Percentiles rank a stretch among this genome's conserved stretches.
Conservation (phyloP, 2,329 filamentous ascomycete genomes). For the Chaetomiaceae sp. region DNA sequence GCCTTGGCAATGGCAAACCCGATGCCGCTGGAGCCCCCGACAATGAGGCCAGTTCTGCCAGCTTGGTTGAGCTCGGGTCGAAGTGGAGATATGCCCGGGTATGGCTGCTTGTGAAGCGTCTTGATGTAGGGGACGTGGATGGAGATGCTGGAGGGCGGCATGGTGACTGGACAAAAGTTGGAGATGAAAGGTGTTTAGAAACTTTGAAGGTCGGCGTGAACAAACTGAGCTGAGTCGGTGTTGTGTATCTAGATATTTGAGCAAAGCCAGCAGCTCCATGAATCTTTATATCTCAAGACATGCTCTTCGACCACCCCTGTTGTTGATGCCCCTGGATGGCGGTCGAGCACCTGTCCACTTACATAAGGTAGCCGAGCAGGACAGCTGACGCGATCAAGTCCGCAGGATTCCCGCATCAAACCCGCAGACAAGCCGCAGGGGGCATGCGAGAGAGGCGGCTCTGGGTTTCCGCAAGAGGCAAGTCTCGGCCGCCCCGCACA, state of each 20-base stretch:
- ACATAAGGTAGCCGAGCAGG: too few species aligned
- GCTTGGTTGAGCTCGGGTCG: conserved; percentile 35
- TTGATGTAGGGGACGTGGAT: conserved; percentile 23
- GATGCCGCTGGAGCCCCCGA: conserved; percentile 60
- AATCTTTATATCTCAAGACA: too few species aligned
- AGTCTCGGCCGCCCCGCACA: background rate
- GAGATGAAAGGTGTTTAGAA: too few species aligned
- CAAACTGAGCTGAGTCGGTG: too few species aligned
- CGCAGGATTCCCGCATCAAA: background rate
- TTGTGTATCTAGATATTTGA: too few species aligned
- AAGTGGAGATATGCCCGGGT: conserved; percentile 33
- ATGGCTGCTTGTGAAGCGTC: conserved; percentile 30
- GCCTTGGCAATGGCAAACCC: conserved; percentile 58
- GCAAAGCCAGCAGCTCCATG: too few species aligned
- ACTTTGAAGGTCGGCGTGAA: too few species aligned
- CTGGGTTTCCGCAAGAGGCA: background rate
- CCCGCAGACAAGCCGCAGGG: background rate
- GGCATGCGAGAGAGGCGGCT: background rate
- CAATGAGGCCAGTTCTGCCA: conserved; percentile 55
- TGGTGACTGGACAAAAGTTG: background rate
- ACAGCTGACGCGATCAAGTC: too few species aligned
- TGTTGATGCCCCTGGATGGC: background rate
- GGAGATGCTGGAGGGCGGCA: conserved; percentile 25
- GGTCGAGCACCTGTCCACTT: too few species aligned
- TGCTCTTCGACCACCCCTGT: too few species aligned